Evolutionary conservation across 805 yeast genomes (phyloP), one percentile per base, ranked within the genome.

Genomic region (Schizosaccharomyces pombe): DNA sequence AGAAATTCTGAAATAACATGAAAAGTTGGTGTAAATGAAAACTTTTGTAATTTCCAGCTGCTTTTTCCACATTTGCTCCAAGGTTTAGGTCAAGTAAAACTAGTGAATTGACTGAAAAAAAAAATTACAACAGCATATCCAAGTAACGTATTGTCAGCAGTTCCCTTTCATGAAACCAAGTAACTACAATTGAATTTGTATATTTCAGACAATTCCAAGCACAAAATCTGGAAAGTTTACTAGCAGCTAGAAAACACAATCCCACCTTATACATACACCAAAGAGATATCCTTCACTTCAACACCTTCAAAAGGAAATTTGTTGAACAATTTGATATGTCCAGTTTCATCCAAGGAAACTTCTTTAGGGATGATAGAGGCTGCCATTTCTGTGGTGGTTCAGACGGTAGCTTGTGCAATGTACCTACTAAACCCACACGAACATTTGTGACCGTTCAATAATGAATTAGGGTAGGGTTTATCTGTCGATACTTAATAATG

Each of bases 231-330:
- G n/a, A n/a, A n/a, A n/a, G n/a, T n/a, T n/a, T n/a, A n/a, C n/a
- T n/a, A n/a, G n/a, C n/a, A n/a, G n/a, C n/a, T n/a, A n/a, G n/a
- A n/a, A n/a, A n/a, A n/a, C n/a, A 32, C 37, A 8, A 32, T 8
- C 37, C 8, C 37, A 32, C 14, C 14, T 32, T 14, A 9, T 14
- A 32, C 37, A 9, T 43, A 43, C 68, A 91, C 86, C 72, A 91
- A 79, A 62, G 98, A 89, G 70, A 93, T 82, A 73, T 91, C 99
- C 80, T 85, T 86, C 67, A 91, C 85, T 74, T 87, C 91, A 68
- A 91, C 91, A 60, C 85, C 96, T 74, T 87, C 94, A 71, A 84
- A 93, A 63, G 96, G 80, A 98, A 98, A 91, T 77, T 89, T 91
- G 95, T 91, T 91, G 89, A 91, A 91, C 70, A 91, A 81, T 30